Base-by-base conservation (phyloP, 2,329 filamentous ascomycete genomes). In the Moelleriella libera region DNA sequence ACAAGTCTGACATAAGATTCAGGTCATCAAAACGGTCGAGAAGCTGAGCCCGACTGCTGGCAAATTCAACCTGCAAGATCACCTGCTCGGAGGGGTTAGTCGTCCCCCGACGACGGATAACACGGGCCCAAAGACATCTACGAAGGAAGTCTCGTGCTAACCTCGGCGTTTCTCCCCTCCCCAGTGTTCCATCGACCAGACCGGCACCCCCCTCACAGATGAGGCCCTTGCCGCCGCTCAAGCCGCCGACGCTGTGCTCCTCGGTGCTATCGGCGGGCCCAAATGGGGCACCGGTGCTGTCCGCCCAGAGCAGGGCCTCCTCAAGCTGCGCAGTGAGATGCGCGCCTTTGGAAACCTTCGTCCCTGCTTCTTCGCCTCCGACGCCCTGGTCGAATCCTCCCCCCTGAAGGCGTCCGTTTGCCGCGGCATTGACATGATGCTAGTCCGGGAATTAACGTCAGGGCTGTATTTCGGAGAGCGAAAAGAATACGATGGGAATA, bases 401-500 rank as follows among this genome's bases (percentile, higher is more conserved):
- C 90, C 90, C 0, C 80, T 97, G 53, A 94, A 94, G 69, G 81
- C 85, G 47, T 77, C 84, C 3, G 76, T 96, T 52, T 94, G 86
- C 75, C 76, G 81, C 52, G 89, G 86, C 58, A 88, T 86, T 57
- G 85, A 97, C 74, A 87, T 97, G 69, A 86, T 85, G 68, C 84
- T 97, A 60, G 83, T 97, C 52, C 86, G 90, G 45, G 90, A 97
- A 68, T 68, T 96, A 46, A 96, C 89, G 0, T 85, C 87, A 21
- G 89, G 90, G 44, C 89, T 96, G 65, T 96, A 97, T 75, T 97
- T 97, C 65, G 89, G 90, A 45, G 88, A 94, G 44, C 78, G 88
- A 49, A 83, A 80, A 57, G 89, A 62, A 47, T 54, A 61, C 5
- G 45, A 47, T 11, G 44, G 39, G 6, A 85, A 80, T 51, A 72